phyloP scores from a whole-genome alignment of 257 asterid species.

The Solanum okadae region DNA sequence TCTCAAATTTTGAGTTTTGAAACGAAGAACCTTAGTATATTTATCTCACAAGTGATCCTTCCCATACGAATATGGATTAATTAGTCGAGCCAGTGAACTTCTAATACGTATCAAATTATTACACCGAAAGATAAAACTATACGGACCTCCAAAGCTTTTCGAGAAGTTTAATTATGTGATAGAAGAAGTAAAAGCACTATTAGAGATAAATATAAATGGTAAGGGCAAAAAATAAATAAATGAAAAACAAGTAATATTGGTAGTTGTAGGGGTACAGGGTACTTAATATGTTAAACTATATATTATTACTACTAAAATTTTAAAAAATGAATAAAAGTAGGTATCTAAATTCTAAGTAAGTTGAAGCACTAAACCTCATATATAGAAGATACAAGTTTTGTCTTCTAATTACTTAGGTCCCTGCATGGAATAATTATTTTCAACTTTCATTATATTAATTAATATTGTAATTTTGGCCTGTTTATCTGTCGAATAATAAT shows the following conservation, averaged over 20 bases:
- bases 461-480: not conserved
- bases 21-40: not conserved
- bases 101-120: not conserved
- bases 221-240: too few species aligned
- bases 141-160: not conserved
- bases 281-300: not conserved
- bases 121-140: not conserved
- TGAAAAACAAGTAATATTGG: not conserved
- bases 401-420: not conserved
- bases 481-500: not conserved
- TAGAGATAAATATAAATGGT: not conserved
- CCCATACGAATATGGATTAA: rapidly evolving
- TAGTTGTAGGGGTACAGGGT: not conserved
- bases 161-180: not conserved
- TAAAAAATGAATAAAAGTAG: not conserved
- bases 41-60: not conserved
- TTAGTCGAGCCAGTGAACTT: not conserved
- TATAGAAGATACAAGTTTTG: not conserved
- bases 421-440: not conserved
- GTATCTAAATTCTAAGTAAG: not conserved
- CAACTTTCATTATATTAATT: not conserved
- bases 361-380: not conserved
- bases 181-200: not conserved
- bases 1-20: not conserved
- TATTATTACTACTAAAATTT: not conserved